Conservation (phyloP, 768 basidiomycete genomes). For the Tephrocybe rancida region DNA sequence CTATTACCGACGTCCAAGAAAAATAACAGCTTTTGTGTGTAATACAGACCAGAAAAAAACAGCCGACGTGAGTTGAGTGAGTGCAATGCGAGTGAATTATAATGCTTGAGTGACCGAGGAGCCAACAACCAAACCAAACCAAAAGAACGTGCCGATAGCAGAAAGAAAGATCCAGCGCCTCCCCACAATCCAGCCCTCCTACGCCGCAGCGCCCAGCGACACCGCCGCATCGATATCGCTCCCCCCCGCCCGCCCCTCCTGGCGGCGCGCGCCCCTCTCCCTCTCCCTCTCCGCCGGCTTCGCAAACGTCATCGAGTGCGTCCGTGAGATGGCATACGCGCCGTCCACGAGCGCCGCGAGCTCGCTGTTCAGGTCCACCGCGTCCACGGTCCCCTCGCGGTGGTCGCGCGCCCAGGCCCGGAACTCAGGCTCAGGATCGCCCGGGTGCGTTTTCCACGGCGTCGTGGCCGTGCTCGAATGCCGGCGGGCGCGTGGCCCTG, state of each 20-base stretch:
- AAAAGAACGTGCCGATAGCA: background rate
- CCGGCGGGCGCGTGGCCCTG: background rate
- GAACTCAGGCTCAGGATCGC: constrained; percentile 2
- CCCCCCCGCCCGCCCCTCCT: too few relatives aligned
- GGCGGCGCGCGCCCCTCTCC: too few relatives aligned
- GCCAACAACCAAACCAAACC: background rate
- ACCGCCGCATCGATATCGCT: background rate
- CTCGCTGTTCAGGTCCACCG: background rate
- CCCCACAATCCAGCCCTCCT: background rate
- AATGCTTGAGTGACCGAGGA: background rate
- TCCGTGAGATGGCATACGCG: constrained; percentile 10
- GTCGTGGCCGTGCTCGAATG: constrained; percentile 9
- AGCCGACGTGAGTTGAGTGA: background rate
- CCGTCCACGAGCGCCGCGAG: background rate
- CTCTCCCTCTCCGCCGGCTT: constrained; percentile 7
- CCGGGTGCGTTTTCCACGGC: constrained; percentile 6
- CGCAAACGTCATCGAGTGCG: constrained; percentile 22
- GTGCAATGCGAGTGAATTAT: background rate
- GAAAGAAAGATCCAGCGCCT: background rate
- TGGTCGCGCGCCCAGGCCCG: constrained; percentile 14
- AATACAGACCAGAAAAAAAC: background rate
- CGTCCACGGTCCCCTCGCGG: background rate
- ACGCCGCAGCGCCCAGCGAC: background rate
- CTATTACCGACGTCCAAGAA: too few relatives aligned
- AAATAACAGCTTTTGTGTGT: too few relatives aligned